Percentiles rank a stretch among this genome's conserved stretches.
Conservation (phyloP, 1,284 basidiomycete species). For the Taiwanofungus camphoratus region DNA sequence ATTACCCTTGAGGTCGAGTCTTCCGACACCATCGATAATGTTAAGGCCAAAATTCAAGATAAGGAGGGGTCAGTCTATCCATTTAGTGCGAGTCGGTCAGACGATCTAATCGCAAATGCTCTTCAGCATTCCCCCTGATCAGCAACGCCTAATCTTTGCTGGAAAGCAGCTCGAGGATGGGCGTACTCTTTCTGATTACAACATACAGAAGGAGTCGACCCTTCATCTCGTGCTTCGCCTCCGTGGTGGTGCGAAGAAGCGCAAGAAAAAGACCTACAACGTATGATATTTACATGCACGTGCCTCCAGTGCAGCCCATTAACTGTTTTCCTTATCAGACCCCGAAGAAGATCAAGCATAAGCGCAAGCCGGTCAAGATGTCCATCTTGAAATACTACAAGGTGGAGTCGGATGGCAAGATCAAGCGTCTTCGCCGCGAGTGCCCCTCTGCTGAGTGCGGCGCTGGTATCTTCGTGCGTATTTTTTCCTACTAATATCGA, state of each 20-base stretch:
- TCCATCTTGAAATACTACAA: constrained; percentile 99
- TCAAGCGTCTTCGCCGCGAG: constrained; percentile 97
- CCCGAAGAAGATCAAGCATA: constrained; percentile 99
- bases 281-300: constrained; percentile 33
- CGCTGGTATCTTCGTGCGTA: constrained; percentile 88
- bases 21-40: constrained; percentile 97
- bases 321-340: constrained; percentile 47
- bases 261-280: constrained; percentile 99
- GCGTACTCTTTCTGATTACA: constrained; percentile 85
- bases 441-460: constrained; percentile 90
- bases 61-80: constrained; percentile 74
- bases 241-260: constrained; percentile 97
- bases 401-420: constrained; percentile 98
- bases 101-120: neutral
- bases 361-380: constrained; percentile 99
- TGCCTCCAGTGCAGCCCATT: neutral
- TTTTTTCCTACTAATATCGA: constrained; percentile 1
- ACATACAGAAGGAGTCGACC: constrained; percentile 95
- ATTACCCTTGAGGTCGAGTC: constrained; percentile 98
- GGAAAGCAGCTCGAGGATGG: constrained; percentile 98
- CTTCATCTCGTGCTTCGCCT: constrained; percentile 94
- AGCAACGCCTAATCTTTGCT: constrained; percentile 97
- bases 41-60: constrained; percentile 95
- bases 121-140: constrained; percentile 84
- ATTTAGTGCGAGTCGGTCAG: constrained; percentile 1